Conservation (phyloP, 768 basidiomycete species). For the Tricholoma flavovirens region DNA sequence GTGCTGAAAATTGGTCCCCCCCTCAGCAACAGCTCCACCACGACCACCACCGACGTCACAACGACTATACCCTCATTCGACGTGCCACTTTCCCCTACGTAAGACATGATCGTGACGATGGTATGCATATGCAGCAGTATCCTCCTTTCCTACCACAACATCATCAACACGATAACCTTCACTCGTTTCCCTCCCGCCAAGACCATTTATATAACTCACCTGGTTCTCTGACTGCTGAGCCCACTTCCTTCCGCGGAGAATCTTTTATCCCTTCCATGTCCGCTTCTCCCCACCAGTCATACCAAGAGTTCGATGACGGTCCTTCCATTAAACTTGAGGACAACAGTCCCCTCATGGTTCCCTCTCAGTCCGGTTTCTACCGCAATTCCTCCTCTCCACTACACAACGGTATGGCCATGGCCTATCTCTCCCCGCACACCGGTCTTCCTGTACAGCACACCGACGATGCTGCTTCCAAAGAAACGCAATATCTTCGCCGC, state of each 20-base stretch:
- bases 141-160: conserved; percentile 38
- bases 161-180: conserved; percentile 31
- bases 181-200: conserved; percentile 27
- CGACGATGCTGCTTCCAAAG: conserved; percentile 85
- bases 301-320: conserved; percentile 43
- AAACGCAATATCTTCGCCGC: conserved; percentile 84
- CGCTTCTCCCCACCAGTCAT: conserved; percentile 37
- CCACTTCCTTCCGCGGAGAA: conserved; percentile 23
- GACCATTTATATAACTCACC: conserved; percentile 31
- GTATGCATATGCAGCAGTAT: conserved; percentile 33
- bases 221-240: conserved; percentile 23
- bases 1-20: conserved; percentile 19
- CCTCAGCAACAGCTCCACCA: conserved; percentile 27
- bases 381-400: conserved; percentile 26
- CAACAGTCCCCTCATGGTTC: conserved; percentile 50
- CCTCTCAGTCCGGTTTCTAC: conserved; percentile 52
- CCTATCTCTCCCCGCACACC: conserved; percentile 36
- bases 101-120: conserved; percentile 60
- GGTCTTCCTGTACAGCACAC: conserved; percentile 79
- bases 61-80: conserved; percentile 48
- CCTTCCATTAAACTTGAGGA: conserved; percentile 65
- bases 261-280: conserved; percentile 31
- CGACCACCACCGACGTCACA: conserved; percentile 30
- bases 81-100: conserved; percentile 76
- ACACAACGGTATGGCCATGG: conserved; percentile 30